Percentiles rank a stretch among this genome's conserved stretches.
phyloP scores from a whole-genome alignment of 345 rosid species.

The Lepidium didymum region DNA sequence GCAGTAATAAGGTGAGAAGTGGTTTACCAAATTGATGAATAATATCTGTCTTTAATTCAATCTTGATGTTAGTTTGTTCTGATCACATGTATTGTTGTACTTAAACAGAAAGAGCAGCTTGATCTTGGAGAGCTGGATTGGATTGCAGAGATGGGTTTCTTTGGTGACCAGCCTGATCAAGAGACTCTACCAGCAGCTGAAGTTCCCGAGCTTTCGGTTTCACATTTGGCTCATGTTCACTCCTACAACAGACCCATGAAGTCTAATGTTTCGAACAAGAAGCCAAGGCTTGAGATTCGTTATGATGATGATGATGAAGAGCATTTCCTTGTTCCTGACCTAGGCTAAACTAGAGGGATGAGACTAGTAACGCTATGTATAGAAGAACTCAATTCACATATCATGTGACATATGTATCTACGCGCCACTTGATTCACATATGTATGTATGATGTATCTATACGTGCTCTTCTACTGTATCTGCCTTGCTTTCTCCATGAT shows the following conservation, averaged over 20 bases:
- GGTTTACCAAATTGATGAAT: neutral
- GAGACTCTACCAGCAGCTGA: conserved; percentile 66
- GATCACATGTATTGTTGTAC: neutral
- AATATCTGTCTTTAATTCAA: neutral
- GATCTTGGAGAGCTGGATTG: conserved; percentile 76
- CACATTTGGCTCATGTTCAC: conserved; percentile 30
- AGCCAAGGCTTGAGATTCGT: conserved; percentile 53
- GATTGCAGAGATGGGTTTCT: conserved; percentile 60
- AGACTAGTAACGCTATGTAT: conserved; percentile 49
- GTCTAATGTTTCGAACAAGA: conserved; percentile 52
- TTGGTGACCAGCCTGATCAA: conserved; percentile 50
- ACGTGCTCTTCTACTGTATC: conserved; percentile 1
- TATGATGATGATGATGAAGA: conserved; percentile 66
- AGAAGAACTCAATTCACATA: conserved; percentile 11
- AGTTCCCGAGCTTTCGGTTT: conserved; percentile 77
- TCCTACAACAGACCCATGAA: conserved; percentile 43
- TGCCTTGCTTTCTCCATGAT: neutral
- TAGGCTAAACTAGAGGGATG: conserved; percentile 62
- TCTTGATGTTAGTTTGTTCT: neutral
- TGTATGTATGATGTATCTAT: conserved; percentile 2
- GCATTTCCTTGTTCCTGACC: conserved; percentile 79
- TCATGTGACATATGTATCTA: neutral
- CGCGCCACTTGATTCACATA: conserved; percentile 24
- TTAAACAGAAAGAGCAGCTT: conserved; percentile 43
- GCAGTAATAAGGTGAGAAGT: conserved; percentile 58